Evolutionary conservation across 2,329 filamentous ascomycete genomes (phyloP), one percentile per base, ranked within the genome.

Genomic region (Acarospora socialis): DNA sequence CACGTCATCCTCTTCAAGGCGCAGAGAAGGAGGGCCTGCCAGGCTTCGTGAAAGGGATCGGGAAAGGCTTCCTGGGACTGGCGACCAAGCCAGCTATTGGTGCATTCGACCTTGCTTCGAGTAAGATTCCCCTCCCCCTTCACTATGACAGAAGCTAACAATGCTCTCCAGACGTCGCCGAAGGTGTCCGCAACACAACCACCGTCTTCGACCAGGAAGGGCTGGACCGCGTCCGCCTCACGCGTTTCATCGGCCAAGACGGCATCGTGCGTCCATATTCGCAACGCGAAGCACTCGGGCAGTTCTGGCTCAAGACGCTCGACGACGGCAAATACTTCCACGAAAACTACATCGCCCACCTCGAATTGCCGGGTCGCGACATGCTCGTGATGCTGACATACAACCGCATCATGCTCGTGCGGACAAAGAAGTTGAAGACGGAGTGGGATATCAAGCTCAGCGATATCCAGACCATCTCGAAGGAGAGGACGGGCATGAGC

Each of bases 241-340:
- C 86, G 4, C 80, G 90, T 12, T 94, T 92, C 60, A 83, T 98
- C 38, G 81, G 83, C 10, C 73, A 77, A 24, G 87, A 98, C 52
- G 90, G 90, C 23, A 81, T 98, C 38, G 86, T 98, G 20, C 78
- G 87, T 3, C 86, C 90, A 0, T 98, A 93, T 63, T 86, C 77
- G 34, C 81, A 92, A 51, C 81, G 90, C 28, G 90, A 98, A 63
- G 86, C 90, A 0, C 73, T 98, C 3, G 90, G 90, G 1, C 90
- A 98, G 54, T 94, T 83, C 63, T 98, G 90, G 92, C 75, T 98
- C 42, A 98, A 98, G 66, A 92, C 93, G 37, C 75, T 92, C 7
- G 90, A 98, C 57, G 90, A 94, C 43, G 90, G 90, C 39, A 90
- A 86, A 54, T 95, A 87, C 65, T 98, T 98, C 69, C 79, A 92